These are phyloP conservation scores for Exophiala mesophila DNA, from an alignment of 2,329 filamentous ascomycete species.

Conservation along the genomic window DNA sequence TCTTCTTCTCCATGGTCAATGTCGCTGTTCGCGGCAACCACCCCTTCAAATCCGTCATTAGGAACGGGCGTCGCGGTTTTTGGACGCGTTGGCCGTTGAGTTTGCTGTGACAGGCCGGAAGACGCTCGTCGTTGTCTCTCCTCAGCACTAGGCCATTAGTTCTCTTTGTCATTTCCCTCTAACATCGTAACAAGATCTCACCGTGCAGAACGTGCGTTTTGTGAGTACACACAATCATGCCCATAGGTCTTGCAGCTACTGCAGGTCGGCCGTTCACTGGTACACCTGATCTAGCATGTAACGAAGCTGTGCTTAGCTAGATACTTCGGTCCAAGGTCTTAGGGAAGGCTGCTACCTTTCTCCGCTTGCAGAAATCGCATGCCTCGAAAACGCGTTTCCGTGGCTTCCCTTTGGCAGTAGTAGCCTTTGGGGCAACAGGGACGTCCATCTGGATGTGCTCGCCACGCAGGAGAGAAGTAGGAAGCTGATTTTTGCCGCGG, in stretches of 20 bases:
- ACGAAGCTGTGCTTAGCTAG: neutral
- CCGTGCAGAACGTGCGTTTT: neutral
- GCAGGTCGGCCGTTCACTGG: conserved; percentile 1
- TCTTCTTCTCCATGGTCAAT: neutral
- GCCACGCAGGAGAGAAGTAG: neutral
- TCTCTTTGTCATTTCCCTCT: neutral
- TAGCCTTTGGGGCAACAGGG: neutral
- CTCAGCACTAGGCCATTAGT: neutral
- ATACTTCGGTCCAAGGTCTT: neutral
- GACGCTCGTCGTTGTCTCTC: neutral
- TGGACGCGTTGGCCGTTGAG: neutral
- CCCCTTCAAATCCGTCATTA: neutral
- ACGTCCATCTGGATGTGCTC: neutral
- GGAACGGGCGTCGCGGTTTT: neutral
- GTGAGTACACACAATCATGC: neutral
- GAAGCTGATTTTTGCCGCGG: neutral
- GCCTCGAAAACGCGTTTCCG: conserved; percentile 8
- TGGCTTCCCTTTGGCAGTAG: conserved; percentile 4
- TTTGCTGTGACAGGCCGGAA: neutral
- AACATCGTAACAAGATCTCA: neutral
- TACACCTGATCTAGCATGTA: conserved; percentile 3
- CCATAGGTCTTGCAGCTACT: conserved; percentile 4
- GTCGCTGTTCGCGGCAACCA: neutral
- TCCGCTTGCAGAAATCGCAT: conserved; percentile 1
- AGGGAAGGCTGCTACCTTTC: conserved; percentile 1